Percentiles rank a stretch among this genome's conserved stretches.
phyloP scores from a whole-genome alignment of 768 basidiomycete genomes.

The Lactarius sanguifluus region DNA sequence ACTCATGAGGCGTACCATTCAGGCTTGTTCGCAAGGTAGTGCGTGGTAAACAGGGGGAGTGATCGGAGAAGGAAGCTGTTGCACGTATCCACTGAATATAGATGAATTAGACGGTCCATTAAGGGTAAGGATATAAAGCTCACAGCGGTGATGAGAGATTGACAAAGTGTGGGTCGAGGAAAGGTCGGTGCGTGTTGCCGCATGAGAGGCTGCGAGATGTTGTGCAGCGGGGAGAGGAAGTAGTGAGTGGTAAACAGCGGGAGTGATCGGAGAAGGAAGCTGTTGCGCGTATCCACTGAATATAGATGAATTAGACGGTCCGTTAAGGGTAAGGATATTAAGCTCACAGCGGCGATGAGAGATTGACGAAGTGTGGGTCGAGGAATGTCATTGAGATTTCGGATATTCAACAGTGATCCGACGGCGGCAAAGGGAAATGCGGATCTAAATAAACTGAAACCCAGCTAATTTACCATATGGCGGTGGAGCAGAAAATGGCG shows the following conservation, averaged over 20 bases:
- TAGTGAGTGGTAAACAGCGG: constrained; percentile 39
- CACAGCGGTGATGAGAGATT: background rate
- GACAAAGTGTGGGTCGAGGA: constrained; percentile 41
- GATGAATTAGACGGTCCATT: constrained; percentile 29
- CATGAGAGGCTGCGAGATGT: constrained; percentile 29
- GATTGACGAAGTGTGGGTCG: constrained; percentile 32
- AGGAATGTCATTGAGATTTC: constrained; percentile 77
- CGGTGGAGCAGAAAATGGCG: constrained; percentile 14
- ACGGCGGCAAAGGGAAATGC: constrained; percentile 52
- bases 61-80: constrained; percentile 53
- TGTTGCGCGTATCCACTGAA: constrained; percentile 40
- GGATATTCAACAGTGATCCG: constrained; percentile 73
- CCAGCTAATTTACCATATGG: constrained; percentile 11
- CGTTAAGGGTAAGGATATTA: constrained; percentile 33
- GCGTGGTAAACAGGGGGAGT: constrained; percentile 44
- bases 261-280: constrained; percentile 54
- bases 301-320: constrained; percentile 26
- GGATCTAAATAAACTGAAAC: constrained; percentile 15
- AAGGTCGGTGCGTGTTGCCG: constrained; percentile 35
- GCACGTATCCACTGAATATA: constrained; percentile 35
- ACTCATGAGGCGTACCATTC: constrained; percentile 63
- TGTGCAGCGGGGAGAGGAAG: constrained; percentile 34
- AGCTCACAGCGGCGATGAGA: background rate
- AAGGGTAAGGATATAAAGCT: constrained; percentile 31
- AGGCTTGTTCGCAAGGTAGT: constrained; percentile 57